Evolutionary conservation across 805 yeast species (phyloP), one percentile per base, ranked within the genome.

Genomic region (Metschnikowia kofuensis): DNA sequence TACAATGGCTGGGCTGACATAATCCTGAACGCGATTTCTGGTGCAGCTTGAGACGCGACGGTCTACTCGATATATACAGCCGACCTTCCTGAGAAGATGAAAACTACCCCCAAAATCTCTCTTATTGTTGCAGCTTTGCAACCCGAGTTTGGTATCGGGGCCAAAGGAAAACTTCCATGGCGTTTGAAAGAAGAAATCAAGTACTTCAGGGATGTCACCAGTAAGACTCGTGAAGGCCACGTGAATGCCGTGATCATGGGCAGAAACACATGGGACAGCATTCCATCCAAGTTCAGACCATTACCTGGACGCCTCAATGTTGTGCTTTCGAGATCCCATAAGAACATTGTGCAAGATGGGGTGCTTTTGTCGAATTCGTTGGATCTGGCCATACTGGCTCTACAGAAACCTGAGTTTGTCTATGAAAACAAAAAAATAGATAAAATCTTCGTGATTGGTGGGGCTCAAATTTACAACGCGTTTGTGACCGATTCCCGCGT

Each of bases 231-330:
- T 2, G 63, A 62, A 4, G 66, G 62, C 69, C 21, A 63, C 68
- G 52, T 63, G 29, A 89, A 89, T 62, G 95, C 88, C 0, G 98
- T 94, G 12, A 76, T 94, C 4, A 94, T 94, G 99, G 99, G 99
- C 12, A 77, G 97, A 50, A 87, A 84, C 62, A 92, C 98, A 1
- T 94, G 97, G 96, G 94, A 90, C 31, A 87, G 96, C 7, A 91
- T 94, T 31, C 98, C 99, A 0, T 52, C 67, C 1, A 83, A 78
- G 62, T 94, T 89, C 68, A 74, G 96, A 53, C 99, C 99, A 0
- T 74, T 94, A 40, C 84, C 85, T 2, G 80, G 75, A 42, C 76
- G 99, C 49, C 48, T 82, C 28, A 94, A 94, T 64, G 81, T 90
- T 12, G 82, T 94, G 0, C 68, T 94, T 10, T 85, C 96, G 27